Conservation (phyloP, 139 green algal genomes). For the Trebouxia sp. region DNA sequence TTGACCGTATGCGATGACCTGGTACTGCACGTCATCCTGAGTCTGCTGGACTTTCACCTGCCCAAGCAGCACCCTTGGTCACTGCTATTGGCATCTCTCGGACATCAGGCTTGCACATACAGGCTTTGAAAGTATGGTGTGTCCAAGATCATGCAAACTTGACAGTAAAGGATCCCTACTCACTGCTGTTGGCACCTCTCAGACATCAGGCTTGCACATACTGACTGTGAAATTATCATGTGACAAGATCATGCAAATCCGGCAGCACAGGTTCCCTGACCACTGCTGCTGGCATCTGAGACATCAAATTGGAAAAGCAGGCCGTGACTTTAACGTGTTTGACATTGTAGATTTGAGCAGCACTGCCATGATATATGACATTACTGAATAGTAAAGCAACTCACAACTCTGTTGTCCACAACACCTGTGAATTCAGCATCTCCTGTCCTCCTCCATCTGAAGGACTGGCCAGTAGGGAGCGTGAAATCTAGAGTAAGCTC, state of each 20-base stretch:
- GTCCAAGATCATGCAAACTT: background rate
- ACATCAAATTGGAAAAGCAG: too few relatives aligned
- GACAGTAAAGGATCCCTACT: background rate
- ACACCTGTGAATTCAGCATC: slow-evolving; percentile 75
- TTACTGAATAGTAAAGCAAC: background rate
- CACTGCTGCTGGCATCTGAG: background rate
- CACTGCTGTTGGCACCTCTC: background rate
- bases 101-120: background rate
- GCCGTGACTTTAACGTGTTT: background rate
- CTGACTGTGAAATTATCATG: background rate
- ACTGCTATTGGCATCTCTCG: too few relatives aligned
- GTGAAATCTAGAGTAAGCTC: slow-evolving; percentile 78
- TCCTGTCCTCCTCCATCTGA: slow-evolving; percentile 68
- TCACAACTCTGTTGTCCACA: slow-evolving; percentile 67
- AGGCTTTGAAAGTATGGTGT: background rate
- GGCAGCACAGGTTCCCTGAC: background rate
- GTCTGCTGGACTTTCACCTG: slow-evolving; percentile 72
- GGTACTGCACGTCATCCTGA: slow-evolving; percentile 68
- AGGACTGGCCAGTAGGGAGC: slow-evolving; percentile 85
- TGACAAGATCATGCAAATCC: background rate
- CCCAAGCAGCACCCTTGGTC: background rate
- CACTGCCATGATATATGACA: background rate
- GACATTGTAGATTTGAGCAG: background rate
- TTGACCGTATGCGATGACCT: slow-evolving; percentile 60
- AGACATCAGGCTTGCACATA: background rate